A percentile compares a stretch with the other conserved stretches of the same genome.
phyloP scores from a whole-genome alignment of 2,329 filamentous ascomycete genomes.

The Fusarium hainanense region DNA sequence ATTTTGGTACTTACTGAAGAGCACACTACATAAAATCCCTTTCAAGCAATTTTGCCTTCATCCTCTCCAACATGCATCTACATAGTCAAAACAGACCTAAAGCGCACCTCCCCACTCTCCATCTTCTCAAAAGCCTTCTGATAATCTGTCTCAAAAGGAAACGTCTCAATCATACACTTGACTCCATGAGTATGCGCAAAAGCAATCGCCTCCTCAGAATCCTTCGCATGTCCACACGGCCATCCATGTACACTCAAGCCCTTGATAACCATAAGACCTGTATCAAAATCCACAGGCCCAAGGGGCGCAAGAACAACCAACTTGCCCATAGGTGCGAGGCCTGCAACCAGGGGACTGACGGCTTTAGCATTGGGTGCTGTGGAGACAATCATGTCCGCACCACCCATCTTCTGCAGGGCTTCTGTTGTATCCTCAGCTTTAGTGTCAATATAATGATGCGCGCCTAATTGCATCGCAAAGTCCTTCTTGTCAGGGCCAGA shows the following conservation, averaged over 20 bases:
- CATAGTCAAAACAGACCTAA: slow-evolving; percentile 55
- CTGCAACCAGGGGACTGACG: slow-evolving; percentile 64
- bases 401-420: slow-evolving; percentile 66
- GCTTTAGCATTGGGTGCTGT: slow-evolving; percentile 70
- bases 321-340: slow-evolving; percentile 56
- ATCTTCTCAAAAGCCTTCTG: slow-evolving; percentile 58
- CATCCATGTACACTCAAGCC: slow-evolving; percentile 72
- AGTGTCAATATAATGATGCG: slow-evolving; percentile 61
- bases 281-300: slow-evolving; percentile 58
- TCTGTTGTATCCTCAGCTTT: slow-evolving; percentile 60
- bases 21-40: no score
- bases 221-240: slow-evolving; percentile 70
- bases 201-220: slow-evolving; percentile 72
- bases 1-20: not conserved
- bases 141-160: slow-evolving; percentile 61
- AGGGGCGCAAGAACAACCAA: slow-evolving; percentile 61
- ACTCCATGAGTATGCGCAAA: slow-evolving; percentile 57
- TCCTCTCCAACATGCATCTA: not conserved
- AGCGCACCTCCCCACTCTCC: slow-evolving; percentile 55
- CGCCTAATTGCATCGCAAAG: slow-evolving; percentile 65
- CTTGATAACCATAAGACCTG: slow-evolving; percentile 54
- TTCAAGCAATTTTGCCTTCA: no score
- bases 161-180: slow-evolving; percentile 73
- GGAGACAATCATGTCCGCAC: slow-evolving; percentile 69
- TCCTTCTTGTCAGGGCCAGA: slow-evolving; percentile 73